Evolutionary conservation across 2,329 filamentous ascomycete genomes (phyloP).

Genomic region (Conoideocrella luteorostrata): DNA sequence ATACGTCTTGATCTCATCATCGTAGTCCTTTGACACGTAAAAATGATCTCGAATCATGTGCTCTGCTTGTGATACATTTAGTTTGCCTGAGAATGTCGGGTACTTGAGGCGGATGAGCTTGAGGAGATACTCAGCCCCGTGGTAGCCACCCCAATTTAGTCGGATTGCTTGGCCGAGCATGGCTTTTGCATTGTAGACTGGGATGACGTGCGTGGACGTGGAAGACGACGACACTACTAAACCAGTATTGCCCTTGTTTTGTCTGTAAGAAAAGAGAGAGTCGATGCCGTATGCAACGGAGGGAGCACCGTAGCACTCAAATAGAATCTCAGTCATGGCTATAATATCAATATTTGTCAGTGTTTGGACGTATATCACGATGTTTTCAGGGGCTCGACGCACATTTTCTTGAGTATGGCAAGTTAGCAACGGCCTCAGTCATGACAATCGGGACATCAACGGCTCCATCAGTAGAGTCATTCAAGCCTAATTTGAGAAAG

Average conservation of each 20-base stretch:
- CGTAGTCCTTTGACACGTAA: conserved; percentile 81
- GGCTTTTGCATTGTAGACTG: conserved; percentile 80
- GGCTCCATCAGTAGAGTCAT: conserved; percentile 57
- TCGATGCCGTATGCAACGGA: conserved; percentile 92
- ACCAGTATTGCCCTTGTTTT: conserved; percentile 83
- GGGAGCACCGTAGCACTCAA: conserved; percentile 89
- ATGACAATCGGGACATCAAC: conserved; percentile 87
- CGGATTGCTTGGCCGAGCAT: conserved; percentile 79
- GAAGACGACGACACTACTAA: conserved; percentile 88
- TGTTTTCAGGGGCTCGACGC: conserved; percentile 26
- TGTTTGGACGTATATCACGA: background rate
- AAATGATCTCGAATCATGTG: conserved; percentile 82
- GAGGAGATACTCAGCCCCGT: conserved; percentile 83
- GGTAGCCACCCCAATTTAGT: conserved; percentile 90
- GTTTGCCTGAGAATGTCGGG: conserved; percentile 77
- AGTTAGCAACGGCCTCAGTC: conserved; percentile 90
- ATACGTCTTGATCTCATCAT: conserved; percentile 66
- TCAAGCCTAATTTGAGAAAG: conserved; percentile 88
- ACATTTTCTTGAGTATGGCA: conserved; percentile 86
- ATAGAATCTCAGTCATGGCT: conserved; percentile 97
- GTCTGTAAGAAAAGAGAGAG: conserved; percentile 88
- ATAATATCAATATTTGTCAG: conserved; percentile 14
- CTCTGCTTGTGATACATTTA: conserved; percentile 82
- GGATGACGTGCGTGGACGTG: conserved; percentile 91
- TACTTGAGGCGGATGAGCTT: conserved; percentile 91